Evolutionary conservation across 768 basidiomycete genomes (phyloP).

Genomic region (Solioccasus polychromus): DNA sequence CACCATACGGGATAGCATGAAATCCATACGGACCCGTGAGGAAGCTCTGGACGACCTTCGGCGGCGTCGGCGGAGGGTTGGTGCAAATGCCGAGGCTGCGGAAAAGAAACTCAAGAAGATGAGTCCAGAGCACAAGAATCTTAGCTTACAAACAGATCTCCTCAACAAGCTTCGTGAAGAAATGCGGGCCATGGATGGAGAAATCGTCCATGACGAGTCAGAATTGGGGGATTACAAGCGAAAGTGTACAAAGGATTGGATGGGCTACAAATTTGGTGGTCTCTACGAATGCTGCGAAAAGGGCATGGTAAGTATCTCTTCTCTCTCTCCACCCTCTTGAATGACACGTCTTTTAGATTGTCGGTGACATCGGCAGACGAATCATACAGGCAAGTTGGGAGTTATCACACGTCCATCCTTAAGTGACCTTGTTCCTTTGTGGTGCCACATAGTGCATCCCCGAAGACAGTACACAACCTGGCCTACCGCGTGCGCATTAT

Average conservation of each 20-base stretch:
- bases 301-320: constrained; percentile 45
- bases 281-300: constrained; percentile 83
- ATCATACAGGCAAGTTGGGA: constrained; percentile 37
- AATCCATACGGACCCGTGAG: constrained; percentile 79
- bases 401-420: background rate
- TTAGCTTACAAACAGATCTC: constrained; percentile 66
- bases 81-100: constrained; percentile 72
- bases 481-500: constrained; percentile 72
- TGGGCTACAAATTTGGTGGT: constrained; percentile 87
- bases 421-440: constrained; percentile 6
- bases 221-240: constrained; percentile 83
- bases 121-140: constrained; percentile 85
- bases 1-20: constrained; percentile 62
- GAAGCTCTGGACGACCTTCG: constrained; percentile 78
- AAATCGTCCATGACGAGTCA: constrained; percentile 82
- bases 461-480: constrained; percentile 76
- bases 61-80: constrained; percentile 63
- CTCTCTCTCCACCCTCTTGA: background rate
- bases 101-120: constrained; percentile 90
- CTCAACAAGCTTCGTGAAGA: constrained; percentile 72
- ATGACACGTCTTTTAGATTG: constrained; percentile 32
- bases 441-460: constrained; percentile 62
- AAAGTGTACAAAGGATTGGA: constrained; percentile 58
- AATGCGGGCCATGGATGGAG: constrained; percentile 73
- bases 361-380: constrained; percentile 48